Base-by-base conservation (phyloP, 2,329 filamentous ascomycete genomes). In the Paracamarosporium sp. region DNA sequence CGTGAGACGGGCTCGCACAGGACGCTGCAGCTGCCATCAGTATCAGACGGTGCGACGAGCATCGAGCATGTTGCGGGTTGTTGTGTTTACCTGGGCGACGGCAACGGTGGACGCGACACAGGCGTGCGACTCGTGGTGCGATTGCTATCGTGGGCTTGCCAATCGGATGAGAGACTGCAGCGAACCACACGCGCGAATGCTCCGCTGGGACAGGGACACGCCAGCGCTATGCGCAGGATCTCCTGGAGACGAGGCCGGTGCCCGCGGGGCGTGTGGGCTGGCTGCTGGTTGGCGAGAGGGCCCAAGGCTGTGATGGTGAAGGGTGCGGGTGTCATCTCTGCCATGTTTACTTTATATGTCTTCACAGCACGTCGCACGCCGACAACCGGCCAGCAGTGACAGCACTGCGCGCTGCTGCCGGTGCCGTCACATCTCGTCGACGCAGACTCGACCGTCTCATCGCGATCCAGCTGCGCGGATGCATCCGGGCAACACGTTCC, bases 331-430 rank as follows among this genome's bases (percentile, higher is more conserved):
- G 36, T 20, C 20, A 27, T 33, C 60, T 56, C 53, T 35, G 60
- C 61, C 61, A 61, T 64, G 64, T 63, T 70, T 67, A 69, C 71
- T 62, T 71, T 71, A 71, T 73, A 69, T 67, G 61, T 60, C 54
- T 62, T 50, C 56, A 30, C 25, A 63, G 64, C 64, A 66, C 53
- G 68, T 72, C 60, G 66, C 65, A 73, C 71, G 59, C 31, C 27
- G 38, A 28, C 41, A 28, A 25, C 46, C 62, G 48, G 57, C 56
- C 58, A 50, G 41, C 41, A 53, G 62, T 66, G 65, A 63, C 66
- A 66, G 64, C 65, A 62, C 50, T 54, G 62, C 59, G 56, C 48
- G 35, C 33, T 38, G 44, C 57, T 65, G 60, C 62, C 61, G 59
- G 53, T 45, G 40, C 44, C 47, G 59, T 67, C 67, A 68, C 67